Base-by-base conservation (phyloP, 2,329 filamentous ascomycete species). In the Tricladium varicosporioides region DNA sequence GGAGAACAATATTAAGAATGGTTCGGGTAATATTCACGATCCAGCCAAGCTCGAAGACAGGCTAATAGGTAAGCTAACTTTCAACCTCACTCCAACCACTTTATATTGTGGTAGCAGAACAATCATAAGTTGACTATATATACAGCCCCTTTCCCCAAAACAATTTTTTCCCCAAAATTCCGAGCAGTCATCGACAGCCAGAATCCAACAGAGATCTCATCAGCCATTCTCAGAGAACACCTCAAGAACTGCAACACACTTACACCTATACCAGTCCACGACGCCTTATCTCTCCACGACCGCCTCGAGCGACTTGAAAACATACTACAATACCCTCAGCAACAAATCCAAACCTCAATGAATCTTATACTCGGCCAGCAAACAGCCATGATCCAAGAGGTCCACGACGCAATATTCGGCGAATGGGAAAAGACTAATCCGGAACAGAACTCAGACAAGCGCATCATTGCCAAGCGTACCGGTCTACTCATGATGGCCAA, bases 231-330 rank as follows among this genome's bases (percentile, higher is more conserved):
- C 14, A 7, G 51, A 36, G 31, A 46, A 44, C 50, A 44, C 18
- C 46, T 46, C 18, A 36, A 18, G 44, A 33, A 18, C 43, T 44
- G 43, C 13, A 27, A n/a, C 44, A 18, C 42, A 47, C 43, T 46
- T 46, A 9, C 42, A 8, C 22, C 42, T 15, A 36, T 11, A 5
- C 51, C 33, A 9, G 40, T 49, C 18, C 36, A 57, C 13, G 49
- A 58, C 45, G 47, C 32, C 14, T 22, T 46, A 18, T 18, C 47
- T 10, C 19, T 58, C 15, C 43, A 52, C 43, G 36, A 55, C 22
- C 52, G 56, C 31, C 52, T 58, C 15, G 51, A 54, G 8, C 42
- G 43, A n/a, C 54, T 58, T 40, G 56, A 54, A 16, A 11, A 44
- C 13, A 18, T 49, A 8, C 15, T 58, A 14, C 19, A 48, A 15